Conservation (phyloP, 106 monocot genomes). For the Platanthera guangdongensis region DNA sequence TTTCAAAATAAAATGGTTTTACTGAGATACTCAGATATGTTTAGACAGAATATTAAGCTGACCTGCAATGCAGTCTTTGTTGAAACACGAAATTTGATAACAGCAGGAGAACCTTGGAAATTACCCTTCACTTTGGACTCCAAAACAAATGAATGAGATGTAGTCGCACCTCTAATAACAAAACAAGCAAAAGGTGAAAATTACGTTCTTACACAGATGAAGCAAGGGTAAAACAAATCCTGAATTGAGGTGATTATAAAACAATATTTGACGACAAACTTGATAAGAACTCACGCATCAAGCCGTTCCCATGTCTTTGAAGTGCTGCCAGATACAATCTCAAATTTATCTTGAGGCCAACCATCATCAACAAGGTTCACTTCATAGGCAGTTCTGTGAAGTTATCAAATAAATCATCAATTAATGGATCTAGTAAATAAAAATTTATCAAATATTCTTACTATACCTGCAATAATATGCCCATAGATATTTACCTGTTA, state of each 20-base stretch:
- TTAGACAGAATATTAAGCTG: background rate
- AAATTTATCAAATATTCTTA: no score
- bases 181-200: background rate
- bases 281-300: constrained; percentile 56
- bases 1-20: background rate
- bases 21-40: background rate
- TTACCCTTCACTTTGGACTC: constrained; percentile 72
- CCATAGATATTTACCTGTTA: no score
- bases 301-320: constrained; percentile 82
- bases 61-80: constrained; percentile 85
- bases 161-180: constrained; percentile 55
- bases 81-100: constrained; percentile 86
- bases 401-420: background rate
- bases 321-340: constrained; percentile 57
- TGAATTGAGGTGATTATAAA: no score
- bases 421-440: no score
- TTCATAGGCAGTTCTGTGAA: constrained; percentile 90
- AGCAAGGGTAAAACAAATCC: background rate
- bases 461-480: no score
- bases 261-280: no score
- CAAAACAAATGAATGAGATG: constrained; percentile 74
- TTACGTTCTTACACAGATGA: background rate
- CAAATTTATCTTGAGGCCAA: constrained; percentile 74
- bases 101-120: constrained; percentile 74
- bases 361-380: constrained; percentile 83